These are phyloP conservation scores for Schizophyllum amplum DNA, from an alignment of 1,284 basidiomycete species.

Conservation along the genomic window DNA sequence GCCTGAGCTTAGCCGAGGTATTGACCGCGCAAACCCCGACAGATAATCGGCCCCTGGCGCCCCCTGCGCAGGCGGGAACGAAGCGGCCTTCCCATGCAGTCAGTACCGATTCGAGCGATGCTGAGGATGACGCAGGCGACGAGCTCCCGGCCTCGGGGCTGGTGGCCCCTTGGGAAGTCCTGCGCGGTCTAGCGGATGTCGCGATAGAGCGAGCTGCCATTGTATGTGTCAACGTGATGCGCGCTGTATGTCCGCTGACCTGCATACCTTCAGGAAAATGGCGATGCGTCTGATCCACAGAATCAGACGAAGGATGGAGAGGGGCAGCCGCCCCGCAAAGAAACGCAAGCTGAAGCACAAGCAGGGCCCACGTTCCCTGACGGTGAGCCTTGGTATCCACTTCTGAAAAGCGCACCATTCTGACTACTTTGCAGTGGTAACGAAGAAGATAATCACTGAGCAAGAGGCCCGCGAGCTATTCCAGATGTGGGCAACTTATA, in stretches of 20 bases:
- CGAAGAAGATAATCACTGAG: slow-evolving; percentile 72
- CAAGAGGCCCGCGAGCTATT: slow-evolving; percentile 78
- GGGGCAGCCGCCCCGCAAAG: slow-evolving; percentile 57
- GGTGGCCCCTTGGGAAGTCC: slow-evolving; percentile 77
- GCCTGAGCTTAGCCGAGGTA: slow-evolving; percentile 27
- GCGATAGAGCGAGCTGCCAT: slow-evolving; percentile 70
- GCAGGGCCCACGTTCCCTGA: slow-evolving; percentile 53
- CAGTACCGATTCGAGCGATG: slow-evolving; percentile 70
- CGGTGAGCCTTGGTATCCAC: slow-evolving; percentile 33
- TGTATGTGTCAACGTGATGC: slow-evolving; percentile 28
- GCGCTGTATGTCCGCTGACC: slow-evolving; percentile 7
- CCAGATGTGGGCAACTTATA: slow-evolving; percentile 50
- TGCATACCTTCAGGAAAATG: slow-evolving; percentile 48
- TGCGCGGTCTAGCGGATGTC: slow-evolving; percentile 72
- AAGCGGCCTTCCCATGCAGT: slow-evolving; percentile 33
- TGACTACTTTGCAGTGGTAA: too few relatives aligned
- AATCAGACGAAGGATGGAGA: slow-evolving; percentile 62
- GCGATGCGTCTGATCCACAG: slow-evolving; percentile 63
- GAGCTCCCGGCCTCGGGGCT: slow-evolving; percentile 75
- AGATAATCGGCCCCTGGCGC: background rate
- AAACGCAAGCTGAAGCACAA: slow-evolving; percentile 62
- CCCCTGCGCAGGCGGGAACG: background rate
- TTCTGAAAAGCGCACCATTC: too few relatives aligned
- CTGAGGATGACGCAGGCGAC: slow-evolving; percentile 63
- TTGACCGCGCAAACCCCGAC: background rate